Evolutionary conservation across 1,284 basidiomycete genomes (phyloP).

Genomic region (Porogramme epimiltina): DNA sequence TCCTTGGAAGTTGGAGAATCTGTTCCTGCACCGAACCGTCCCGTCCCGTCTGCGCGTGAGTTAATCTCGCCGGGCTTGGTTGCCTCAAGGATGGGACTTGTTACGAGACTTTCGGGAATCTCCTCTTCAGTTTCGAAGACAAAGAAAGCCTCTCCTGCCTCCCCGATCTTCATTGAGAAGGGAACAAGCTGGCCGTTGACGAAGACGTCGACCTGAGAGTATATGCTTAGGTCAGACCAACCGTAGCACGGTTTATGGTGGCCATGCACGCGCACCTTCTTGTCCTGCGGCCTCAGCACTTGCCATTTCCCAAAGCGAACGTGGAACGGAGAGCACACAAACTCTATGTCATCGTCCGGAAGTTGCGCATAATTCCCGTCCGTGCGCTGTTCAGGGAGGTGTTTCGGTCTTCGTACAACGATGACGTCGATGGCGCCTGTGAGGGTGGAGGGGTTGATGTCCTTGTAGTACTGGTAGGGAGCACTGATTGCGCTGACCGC

Average conservation of each 20-base stretch:
- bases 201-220: slow-evolving; percentile 73
- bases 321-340: slow-evolving; percentile 96
- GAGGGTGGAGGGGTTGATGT: slow-evolving; percentile 89
- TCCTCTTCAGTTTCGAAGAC: slow-evolving; percentile 97
- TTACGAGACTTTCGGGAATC: slow-evolving; percentile 92
- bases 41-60: slow-evolving; percentile 28
- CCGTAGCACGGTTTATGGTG: background rate
- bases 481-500: slow-evolving; percentile 80
- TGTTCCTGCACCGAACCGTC: slow-evolving; percentile 40
- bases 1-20: slow-evolving; percentile 33
- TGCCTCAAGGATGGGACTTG: slow-evolving; percentile 84
- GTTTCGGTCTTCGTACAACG: slow-evolving; percentile 74
- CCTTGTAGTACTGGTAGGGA: slow-evolving; percentile 85
- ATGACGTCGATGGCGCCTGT: slow-evolving; percentile 98
- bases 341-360: slow-evolving; percentile 65
- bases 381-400: slow-evolving; percentile 15
- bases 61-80: slow-evolving; percentile 48
- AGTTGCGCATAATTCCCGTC: slow-evolving; percentile 10
- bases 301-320: slow-evolving; percentile 99
- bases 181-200: slow-evolving; percentile 85
- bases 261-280: slow-evolving; percentile 63
- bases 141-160: slow-evolving; percentile 98
- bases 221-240: background rate
- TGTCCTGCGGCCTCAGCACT: slow-evolving; percentile 92
- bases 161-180: slow-evolving; percentile 98